A percentile compares a stretch with the other conserved stretches of the same genome.
Conservation (phyloP, 2,329 filamentous ascomycete species). For the Fonsecaea monophora region DNA sequence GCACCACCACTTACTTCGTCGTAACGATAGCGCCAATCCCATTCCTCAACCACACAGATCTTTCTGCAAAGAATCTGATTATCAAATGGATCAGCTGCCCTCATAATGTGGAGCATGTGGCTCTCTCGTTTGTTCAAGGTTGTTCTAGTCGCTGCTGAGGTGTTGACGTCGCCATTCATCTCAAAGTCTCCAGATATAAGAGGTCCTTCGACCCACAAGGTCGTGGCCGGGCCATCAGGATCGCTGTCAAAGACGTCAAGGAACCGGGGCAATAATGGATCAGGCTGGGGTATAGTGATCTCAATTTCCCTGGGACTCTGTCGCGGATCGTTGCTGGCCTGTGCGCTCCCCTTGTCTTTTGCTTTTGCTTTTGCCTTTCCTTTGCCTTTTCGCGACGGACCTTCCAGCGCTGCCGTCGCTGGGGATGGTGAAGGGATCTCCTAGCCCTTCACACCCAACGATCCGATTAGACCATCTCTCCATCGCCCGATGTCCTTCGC, state of each 20-base stretch:
- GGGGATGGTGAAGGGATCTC: not conserved
- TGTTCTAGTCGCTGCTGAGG: not conserved
- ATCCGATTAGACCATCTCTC: constrained; percentile 34
- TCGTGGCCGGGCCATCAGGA: not conserved
- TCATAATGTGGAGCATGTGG: not conserved
- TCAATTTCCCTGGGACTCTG: not conserved
- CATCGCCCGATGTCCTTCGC: constrained; percentile 37
- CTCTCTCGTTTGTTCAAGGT: not conserved
- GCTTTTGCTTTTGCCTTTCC: not conserved
- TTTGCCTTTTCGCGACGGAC: not conserved
- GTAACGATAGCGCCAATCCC: constrained; percentile 3
- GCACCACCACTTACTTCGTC: not conserved
- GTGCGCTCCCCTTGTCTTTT: not conserved
- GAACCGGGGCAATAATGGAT: not conserved
- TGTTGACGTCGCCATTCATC: not conserved
- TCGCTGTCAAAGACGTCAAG: not conserved
- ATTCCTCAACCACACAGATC: not conserved
- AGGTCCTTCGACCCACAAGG: not conserved
- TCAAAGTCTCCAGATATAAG: not conserved
- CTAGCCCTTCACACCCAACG: constrained; percentile 23
- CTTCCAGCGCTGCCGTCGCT: not conserved
- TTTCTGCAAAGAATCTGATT: not conserved
- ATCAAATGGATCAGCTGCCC: not conserved
- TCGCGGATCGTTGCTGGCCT: not conserved
- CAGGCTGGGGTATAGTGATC: not conserved